Evolutionary conservation across 2,329 filamentous ascomycete species (phyloP).

Genomic region (Cladosporium sp.): DNA sequence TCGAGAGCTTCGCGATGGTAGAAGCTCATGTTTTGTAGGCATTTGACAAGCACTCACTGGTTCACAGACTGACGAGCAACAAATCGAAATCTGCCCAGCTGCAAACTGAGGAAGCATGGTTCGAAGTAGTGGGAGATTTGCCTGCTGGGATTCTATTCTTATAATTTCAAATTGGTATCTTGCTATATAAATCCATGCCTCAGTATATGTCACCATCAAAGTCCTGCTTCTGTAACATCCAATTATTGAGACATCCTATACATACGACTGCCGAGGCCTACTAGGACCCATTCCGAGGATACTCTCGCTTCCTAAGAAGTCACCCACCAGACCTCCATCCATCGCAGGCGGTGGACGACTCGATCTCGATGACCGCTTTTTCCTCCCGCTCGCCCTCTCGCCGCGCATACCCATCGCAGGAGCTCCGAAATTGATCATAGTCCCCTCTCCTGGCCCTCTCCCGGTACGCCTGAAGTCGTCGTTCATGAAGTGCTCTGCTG

Average conservation of each 20-base stretch:
- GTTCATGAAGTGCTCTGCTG: slow-evolving; percentile 57
- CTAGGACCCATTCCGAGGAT: slow-evolving; percentile 24
- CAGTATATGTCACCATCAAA: not conserved
- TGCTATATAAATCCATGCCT: not conserved
- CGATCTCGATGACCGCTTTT: slow-evolving; percentile 16
- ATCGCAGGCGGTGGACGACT: slow-evolving; percentile 10
- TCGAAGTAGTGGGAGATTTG: too few species aligned
- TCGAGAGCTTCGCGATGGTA: too few species aligned
- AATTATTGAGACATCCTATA: not conserved
- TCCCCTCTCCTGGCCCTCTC: slow-evolving; percentile 26
- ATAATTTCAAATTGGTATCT: slow-evolving; percentile 12
- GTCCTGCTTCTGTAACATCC: not conserved
- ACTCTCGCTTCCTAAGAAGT: slow-evolving; percentile 34
- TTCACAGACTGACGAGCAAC: too few species aligned
- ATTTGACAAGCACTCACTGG: too few species aligned
- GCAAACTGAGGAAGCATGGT: too few species aligned
- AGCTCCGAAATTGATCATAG: slow-evolving; percentile 31
- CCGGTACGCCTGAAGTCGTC: slow-evolving; percentile 48
- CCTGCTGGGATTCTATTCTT: not conserved
- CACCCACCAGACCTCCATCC: slow-evolving; percentile 26
- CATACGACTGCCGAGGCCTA: not conserved
- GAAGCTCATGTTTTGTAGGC: too few species aligned
- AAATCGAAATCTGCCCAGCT: too few species aligned
- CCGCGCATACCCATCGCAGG: slow-evolving; percentile 28
- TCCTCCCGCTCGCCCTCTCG: slow-evolving; percentile 27